Evolutionary conservation across 1,139 yeast genomes (phyloP), one percentile per base, ranked within the genome.

Genomic region (Debaryomycetaceae sp.): DNA sequence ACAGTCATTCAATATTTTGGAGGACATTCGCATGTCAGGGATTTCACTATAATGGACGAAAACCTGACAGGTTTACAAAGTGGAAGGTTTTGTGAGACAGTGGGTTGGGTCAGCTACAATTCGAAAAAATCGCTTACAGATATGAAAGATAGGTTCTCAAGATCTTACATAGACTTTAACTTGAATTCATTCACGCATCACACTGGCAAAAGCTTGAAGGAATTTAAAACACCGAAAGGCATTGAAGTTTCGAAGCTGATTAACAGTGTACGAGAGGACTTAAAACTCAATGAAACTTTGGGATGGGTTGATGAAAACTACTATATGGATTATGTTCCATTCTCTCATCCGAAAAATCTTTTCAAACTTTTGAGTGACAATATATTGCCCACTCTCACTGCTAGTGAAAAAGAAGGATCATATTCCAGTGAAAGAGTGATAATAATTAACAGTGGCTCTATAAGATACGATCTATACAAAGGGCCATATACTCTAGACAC

Each of bases 11-110:
- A 89, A 58, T 87, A 87, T 58, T 84, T 93, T 62, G 98, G 98
- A 1, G 99, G 98, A 0, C 99, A 93, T 64, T 83, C 95, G 37
- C 99, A 93, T 62, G 82, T 93, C 35, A 74, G 99, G 50, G 98
- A 93, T 64, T 91, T 84, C 61, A 75, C 79, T 5, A 70, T 81
- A 5, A 74, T 81, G 48, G 99, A 93, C 59, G 66, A 69, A 1
- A 69, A 68, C 44, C 79, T 95, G 29, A 81, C 88, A 0, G 97
- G 84, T 0, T 63, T 93, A 24, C 96, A 91, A 64, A 87, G 96
- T 56, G 99, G 99, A 0, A 74, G 97, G 43, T 93, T 87, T 57
- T 80, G 96, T 58, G 99, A 93, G 61, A 91, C 98, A 0, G 77
- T 87, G 17, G 99, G 99, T 0, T 93, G 91, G 78, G 65, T 87